Evolutionary conservation across 2,329 filamentous ascomycete genomes (phyloP).

Genomic region (Penicillium sp.): DNA sequence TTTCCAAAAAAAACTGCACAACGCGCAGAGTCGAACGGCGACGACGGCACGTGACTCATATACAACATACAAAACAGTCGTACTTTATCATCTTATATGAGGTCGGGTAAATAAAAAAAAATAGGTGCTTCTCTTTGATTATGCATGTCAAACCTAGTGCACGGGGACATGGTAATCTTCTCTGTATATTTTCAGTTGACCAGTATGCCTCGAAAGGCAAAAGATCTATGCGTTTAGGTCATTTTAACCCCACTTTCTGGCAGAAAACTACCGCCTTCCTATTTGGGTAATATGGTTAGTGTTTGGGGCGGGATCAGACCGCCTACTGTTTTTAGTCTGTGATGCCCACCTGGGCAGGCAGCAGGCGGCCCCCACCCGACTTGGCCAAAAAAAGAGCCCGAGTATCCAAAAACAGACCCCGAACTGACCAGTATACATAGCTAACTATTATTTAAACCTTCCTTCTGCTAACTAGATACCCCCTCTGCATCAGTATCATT

Average conservation of each 20-base stretch:
- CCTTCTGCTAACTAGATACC: not conserved
- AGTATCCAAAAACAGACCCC: no score
- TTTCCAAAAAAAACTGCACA: no score
- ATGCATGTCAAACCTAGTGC: conserved; percentile 89
- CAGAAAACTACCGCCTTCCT: not conserved
- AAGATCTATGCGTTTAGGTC: not conserved
- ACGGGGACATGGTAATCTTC: conserved; percentile 81
- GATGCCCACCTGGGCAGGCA: no score
- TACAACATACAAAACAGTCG: not conserved
- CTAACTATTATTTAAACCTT: not conserved
- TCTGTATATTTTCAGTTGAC: conserved; percentile 69
- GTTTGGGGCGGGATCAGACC: no score
- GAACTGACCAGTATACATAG: not conserved
- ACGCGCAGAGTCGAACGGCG: no score
- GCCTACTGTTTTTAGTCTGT: no score
- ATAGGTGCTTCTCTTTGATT: conserved; percentile 73
- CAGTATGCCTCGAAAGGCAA: conserved; percentile 52
- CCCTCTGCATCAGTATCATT: not conserved
- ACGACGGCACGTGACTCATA: not conserved
- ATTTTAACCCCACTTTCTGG: conserved; percentile 18
- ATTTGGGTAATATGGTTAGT: no score
- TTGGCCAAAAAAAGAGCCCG: no score
- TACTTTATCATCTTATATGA: not conserved
- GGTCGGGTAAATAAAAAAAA: conserved; percentile 51
- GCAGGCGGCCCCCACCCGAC: no score